A percentile compares a stretch with the other conserved stretches of the same genome.
Evolutionary conservation across 306 rosid species (phyloP).

Genomic region (Prunus mongolica): DNA sequence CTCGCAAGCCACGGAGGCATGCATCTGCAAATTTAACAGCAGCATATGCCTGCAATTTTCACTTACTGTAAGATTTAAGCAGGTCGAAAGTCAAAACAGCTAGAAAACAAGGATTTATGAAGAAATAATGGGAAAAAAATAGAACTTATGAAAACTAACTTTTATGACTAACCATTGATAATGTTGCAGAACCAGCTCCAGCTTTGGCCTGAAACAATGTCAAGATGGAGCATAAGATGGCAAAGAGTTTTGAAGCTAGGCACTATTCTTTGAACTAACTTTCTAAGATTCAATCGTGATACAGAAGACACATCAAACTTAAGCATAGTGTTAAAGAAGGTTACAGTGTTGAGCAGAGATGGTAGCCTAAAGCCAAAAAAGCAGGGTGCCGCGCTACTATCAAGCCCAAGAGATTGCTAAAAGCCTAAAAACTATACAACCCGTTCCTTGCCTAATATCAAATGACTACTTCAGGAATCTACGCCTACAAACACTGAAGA

Average conservation of each 20-base stretch:
- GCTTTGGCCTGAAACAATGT: slow-evolving; percentile 77
- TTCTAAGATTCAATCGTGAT: neutral
- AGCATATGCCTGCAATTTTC: slow-evolving; percentile 68
- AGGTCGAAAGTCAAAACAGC: neutral
- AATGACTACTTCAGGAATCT: neutral
- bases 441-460: neutral
- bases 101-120: neutral
- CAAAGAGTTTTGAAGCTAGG: neutral
- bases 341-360: neutral
- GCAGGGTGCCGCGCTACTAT: neutral
- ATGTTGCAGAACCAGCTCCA: slow-evolving; percentile 98
- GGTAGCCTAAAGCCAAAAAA: neutral
- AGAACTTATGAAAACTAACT: neutral
- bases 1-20: slow-evolving; percentile 81
- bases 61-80: neutral
- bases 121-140: neutral
- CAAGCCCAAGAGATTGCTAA: neutral
- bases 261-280: neutral
- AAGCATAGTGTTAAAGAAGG: neutral
- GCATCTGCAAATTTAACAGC: slow-evolving; percentile 82
- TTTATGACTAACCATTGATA: slow-evolving; percentile 67
- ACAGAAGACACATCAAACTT: neutral
- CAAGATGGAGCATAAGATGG: neutral
- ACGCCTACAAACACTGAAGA: neutral
- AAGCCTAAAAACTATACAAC: neutral